phyloP scores from a whole-genome alignment of 176 grass and related monocot genomes.

The Tuctoria greenei region DNA sequence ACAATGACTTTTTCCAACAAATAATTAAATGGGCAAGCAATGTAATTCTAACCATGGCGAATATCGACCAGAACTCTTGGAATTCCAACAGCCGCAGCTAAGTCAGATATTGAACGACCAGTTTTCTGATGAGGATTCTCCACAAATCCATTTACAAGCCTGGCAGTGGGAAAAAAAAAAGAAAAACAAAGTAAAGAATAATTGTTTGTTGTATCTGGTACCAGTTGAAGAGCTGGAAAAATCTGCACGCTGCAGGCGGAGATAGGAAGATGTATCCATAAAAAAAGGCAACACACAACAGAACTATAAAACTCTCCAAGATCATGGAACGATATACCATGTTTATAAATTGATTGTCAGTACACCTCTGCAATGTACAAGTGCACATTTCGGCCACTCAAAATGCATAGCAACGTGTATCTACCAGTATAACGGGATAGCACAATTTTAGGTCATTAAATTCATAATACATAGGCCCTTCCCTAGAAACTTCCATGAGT shows the following conservation, averaged over 20 bases:
- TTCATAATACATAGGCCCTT: not conserved
- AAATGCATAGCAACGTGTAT: not conserved
- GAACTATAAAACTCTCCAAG: not conserved
- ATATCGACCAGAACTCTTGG: constrained; percentile 89
- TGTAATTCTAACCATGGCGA: constrained; percentile 76
- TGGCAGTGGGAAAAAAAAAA: constrained; percentile 29
- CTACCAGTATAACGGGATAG: not conserved
- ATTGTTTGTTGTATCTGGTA: not conserved
- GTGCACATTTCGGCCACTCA: not conserved
- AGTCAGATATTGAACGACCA: constrained; percentile 65
- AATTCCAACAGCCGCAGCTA: constrained; percentile 79
- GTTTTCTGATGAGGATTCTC: constrained; percentile 70
- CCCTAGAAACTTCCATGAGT: not conserved
- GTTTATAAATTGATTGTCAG: not conserved
- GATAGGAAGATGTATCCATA: not conserved
- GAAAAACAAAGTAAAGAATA: not conserved
- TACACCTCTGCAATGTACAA: not conserved
- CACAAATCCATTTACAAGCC: constrained; percentile 88
- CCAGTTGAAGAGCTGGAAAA: not conserved
- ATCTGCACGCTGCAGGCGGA: not conserved
- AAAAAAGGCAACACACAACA: not conserved
- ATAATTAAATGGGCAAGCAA: not conserved
- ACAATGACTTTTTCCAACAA: not conserved
- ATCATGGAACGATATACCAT: not conserved
- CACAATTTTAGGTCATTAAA: no score